Evolutionary conservation across 208 protist genomes (phyloP).

Genomic region (Trypanosomatidae sp.): DNA sequence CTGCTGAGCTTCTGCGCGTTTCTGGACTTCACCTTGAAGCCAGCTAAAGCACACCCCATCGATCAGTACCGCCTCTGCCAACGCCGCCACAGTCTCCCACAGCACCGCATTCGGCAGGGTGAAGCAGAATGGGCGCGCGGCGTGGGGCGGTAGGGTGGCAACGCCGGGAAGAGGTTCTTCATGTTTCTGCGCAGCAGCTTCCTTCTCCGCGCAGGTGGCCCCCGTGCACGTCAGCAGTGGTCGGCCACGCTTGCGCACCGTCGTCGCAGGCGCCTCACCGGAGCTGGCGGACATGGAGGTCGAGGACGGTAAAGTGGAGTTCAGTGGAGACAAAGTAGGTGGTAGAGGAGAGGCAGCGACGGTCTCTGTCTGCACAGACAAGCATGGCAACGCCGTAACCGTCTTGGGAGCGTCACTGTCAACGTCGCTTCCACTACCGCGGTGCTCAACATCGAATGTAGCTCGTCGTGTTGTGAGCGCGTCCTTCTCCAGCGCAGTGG

Average conservation of each 20-base stretch:
- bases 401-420: not conserved
- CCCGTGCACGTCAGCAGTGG: not conserved
- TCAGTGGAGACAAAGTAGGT: not conserved
- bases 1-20: not conserved
- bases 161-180: not conserved
- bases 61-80: slow-evolving; percentile 26
- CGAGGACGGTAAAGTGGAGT: not conserved
- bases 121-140: slow-evolving; percentile 1
- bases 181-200: not conserved
- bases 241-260: not conserved
- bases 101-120: slow-evolving; percentile 14
- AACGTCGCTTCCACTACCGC: not conserved
- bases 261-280: not conserved
- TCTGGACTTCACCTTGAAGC: slow-evolving; percentile 1
- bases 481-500: not conserved
- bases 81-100: slow-evolving; percentile 26
- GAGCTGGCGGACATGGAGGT: not conserved
- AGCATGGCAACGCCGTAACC: not conserved
- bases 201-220: not conserved
- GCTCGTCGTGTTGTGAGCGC: not conserved
- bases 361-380: not conserved
- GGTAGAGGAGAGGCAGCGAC: not conserved
- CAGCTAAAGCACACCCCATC: slow-evolving; percentile 19
- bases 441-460: not conserved
- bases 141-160: not conserved